phyloP scores from a whole-genome alignment of 148 eudicot genomes.

The Rhododendron ferrugineum region DNA sequence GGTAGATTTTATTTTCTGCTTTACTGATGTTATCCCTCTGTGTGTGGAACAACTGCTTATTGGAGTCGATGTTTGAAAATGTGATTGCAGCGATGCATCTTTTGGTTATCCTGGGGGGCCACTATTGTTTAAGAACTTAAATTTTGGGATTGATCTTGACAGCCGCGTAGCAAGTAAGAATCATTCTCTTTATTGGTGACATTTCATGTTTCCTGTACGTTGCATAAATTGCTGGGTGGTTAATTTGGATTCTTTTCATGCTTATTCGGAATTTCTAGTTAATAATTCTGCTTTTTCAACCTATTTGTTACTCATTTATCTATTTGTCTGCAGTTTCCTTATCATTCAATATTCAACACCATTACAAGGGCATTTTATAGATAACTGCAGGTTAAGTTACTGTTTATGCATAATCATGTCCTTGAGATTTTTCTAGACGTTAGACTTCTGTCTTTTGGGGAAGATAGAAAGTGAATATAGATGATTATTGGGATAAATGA shows the following conservation, averaged over 20 bases:
- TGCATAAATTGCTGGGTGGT: neutral
- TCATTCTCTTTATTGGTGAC: neutral
- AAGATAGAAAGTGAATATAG: neutral
- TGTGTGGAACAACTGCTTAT: conserved; percentile 3
- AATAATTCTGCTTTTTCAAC: neutral
- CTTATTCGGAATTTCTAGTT: neutral
- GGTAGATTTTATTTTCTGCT: neutral
- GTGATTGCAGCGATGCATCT: conserved; percentile 88
- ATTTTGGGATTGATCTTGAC: conserved; percentile 97
- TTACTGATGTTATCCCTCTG: neutral
- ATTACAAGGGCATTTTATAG: neutral
- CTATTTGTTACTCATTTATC: neutral
- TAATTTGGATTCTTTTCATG: neutral
- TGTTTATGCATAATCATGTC: neutral
- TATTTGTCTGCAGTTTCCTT: neutral
- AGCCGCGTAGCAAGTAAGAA: conserved; percentile 97
- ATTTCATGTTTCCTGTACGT: neutral
- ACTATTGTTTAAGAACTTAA: conserved; percentile 76
- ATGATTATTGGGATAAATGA: neutral
- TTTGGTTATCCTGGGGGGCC: conserved; percentile 99
- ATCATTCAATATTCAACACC: neutral
- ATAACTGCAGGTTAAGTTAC: neutral
- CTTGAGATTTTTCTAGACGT: neutral
- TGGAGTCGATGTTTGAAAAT: neutral
- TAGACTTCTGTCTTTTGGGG: neutral